Base-by-base conservation (phyloP, 2,329 filamentous ascomycete genomes). In the Cladophialophora psammophila region DNA sequence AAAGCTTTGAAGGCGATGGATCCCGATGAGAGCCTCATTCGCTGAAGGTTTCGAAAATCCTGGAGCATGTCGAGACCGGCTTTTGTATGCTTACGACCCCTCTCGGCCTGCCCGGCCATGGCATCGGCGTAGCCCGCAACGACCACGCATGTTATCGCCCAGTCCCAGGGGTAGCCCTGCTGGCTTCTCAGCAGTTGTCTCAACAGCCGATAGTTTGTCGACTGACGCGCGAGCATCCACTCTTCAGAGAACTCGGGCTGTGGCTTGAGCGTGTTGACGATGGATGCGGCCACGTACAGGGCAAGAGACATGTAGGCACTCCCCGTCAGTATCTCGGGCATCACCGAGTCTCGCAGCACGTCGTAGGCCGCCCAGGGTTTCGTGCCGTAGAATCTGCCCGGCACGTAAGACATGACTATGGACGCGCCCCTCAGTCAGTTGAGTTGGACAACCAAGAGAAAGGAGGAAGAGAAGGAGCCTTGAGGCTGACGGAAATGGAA, bases 401-500 rank as follows among this genome's bases (percentile, higher is more conserved):
- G 50, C 31, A 53, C 50, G 50, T 53, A 53, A 5, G 50, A 53
- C 50, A 53, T 53, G 50, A 53, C 50, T 53, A 7, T 42, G 40
- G 7, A n/a, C 13, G 5, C 12, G 7, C 13, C 40, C 15, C 5
- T 6, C 40, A 5, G 40, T 42, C 15, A 42, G 40, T 42, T 8
- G 15, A 6, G 15, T 13, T 15, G 15, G 15, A 53, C 8, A 42
- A 12, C n/a, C 40, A 42, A 4, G 40, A 18, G 1, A 12, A 12
- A 7, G 31, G 10, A 31, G 20, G 20, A 15, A 31, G 18, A 53
- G 20, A 12, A 53, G 31, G 31, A 12, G 50, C n/a, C n/a, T 26
- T 31, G 48, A 52, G 18, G 31, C 50, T 53, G 50, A 53, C 50
- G 50, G 50, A 53, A 53, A 53, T 53, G 50, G 31, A 53, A 53